A percentile compares a stretch with the other conserved stretches of the same genome.
These are phyloP conservation scores for Fusarium floridanum DNA, from an alignment of 2,329 filamentous ascomycete genomes.

Conservation along the genomic window DNA sequence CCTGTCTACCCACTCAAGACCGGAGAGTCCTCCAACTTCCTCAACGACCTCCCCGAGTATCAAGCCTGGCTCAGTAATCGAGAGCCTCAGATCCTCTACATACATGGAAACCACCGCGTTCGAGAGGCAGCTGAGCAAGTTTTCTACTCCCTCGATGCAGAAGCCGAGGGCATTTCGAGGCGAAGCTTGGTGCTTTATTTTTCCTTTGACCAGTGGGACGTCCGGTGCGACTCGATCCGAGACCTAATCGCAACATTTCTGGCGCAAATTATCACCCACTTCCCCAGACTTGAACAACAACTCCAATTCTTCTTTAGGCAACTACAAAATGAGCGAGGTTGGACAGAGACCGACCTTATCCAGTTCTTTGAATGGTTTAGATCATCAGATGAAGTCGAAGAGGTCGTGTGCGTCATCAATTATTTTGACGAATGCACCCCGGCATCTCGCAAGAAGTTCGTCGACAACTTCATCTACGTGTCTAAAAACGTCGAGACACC, in stretches of 20 bases:
- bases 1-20: not conserved
- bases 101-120: not conserved
- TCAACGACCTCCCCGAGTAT: not conserved
- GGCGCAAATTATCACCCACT: slow-evolving; percentile 3
- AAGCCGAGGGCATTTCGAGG: fast-evolving
- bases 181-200: not conserved
- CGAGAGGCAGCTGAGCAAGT: not conserved
- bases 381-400: not conserved
- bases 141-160: not conserved
- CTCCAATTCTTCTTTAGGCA: not conserved
- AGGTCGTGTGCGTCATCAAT: not conserved
- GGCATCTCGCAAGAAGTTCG: not conserved
- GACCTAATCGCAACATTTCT: slow-evolving; percentile 11
- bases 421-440: slow-evolving; percentile 1
- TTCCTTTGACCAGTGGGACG: slow-evolving; percentile 8
- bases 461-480: not conserved
- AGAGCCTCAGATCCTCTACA: slow-evolving; percentile 6
- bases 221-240: slow-evolving; percentile 13
- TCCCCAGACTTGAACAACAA: not conserved
- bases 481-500: not conserved
- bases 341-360: slow-evolving; percentile 13
- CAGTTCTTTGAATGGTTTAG: slow-evolving; percentile 12
- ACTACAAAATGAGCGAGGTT: not conserved
- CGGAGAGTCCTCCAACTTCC: not conserved
- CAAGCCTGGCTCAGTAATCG: not conserved